Percentiles rank a stretch among this genome's conserved stretches.
phyloP scores from a whole-genome alignment of 2,329 filamentous ascomycete species.

The Clonostachys sp. region DNA sequence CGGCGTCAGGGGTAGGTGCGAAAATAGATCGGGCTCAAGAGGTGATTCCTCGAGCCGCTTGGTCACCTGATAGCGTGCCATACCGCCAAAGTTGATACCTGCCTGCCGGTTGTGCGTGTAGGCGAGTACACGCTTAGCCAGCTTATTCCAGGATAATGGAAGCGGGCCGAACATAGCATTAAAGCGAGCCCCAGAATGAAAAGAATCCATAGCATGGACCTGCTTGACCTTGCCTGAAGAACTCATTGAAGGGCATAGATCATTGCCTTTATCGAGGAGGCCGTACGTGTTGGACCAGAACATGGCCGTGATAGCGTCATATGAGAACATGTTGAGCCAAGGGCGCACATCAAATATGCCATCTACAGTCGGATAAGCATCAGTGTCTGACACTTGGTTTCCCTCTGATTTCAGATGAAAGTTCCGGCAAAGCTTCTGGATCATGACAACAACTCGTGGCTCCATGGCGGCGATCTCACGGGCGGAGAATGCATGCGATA shows the following conservation, averaged over 20 bases:
- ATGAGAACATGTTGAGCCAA: constrained; percentile 5
- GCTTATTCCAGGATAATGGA: not conserved
- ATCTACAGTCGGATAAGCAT: not conserved
- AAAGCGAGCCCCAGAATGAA: not conserved
- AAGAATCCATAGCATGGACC: constrained; percentile 4
- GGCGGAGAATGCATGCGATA: constrained; percentile 2
- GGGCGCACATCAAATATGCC: constrained; percentile 2
- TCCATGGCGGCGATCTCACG: constrained; percentile 2
- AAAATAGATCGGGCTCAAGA: constrained; percentile 2
- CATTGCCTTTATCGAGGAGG: constrained; percentile 2
- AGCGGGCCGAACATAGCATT: not conserved
- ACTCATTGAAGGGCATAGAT: not conserved
- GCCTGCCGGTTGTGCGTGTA: constrained; percentile 1
- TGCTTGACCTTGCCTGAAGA: not conserved
- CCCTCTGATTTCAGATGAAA: constrained; percentile 1
- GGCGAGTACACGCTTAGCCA: not conserved
- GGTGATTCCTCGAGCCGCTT: not conserved
- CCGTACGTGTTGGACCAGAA: constrained; percentile 3
- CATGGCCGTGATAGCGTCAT: constrained; percentile 3
- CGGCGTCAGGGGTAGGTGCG: not conserved
- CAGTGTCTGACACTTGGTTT: not conserved
- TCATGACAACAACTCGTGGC: not conserved
- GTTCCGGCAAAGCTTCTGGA: not conserved
- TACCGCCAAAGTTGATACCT: constrained; percentile 1
- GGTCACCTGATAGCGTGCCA: constrained; percentile 2